These are phyloP conservation scores for Trichosanthes truncata DNA, from an alignment of 306 rosid species.

Conservation along the genomic window DNA sequence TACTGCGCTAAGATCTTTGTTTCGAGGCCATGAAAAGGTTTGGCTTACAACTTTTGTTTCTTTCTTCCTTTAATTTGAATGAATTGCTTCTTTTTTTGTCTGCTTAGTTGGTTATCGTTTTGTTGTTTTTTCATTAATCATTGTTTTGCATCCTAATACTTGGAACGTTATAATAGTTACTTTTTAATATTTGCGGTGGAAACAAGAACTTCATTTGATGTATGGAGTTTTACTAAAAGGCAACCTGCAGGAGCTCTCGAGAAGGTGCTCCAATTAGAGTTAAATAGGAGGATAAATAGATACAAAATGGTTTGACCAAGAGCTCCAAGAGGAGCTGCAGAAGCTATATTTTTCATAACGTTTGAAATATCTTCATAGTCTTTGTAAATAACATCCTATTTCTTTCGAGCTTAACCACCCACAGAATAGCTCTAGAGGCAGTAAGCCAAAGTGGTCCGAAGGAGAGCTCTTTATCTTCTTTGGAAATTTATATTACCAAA, in stretches of 20 bases:
- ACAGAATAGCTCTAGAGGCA: background rate
- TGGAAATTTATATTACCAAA: background rate
- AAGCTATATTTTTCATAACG: background rate
- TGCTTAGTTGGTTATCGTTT: background rate
- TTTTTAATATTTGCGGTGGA: background rate
- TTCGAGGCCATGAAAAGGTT: conserved; percentile 93
- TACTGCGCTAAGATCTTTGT: conserved; percentile 78
- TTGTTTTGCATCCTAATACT: conserved; percentile 1
- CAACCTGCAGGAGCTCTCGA: background rate
- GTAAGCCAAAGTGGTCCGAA: background rate
- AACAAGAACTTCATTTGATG: background rate
- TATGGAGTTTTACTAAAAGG: background rate
- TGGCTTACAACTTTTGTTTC: background rate
- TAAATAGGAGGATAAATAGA: background rate
- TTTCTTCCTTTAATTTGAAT: background rate
- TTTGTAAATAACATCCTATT: background rate
- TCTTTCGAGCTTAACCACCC: background rate
- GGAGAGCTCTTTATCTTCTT: background rate
- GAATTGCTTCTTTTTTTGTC: background rate
- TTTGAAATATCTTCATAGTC: background rate
- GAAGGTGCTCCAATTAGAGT: conserved; percentile 1
- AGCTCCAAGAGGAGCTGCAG: background rate
- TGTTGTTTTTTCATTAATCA: background rate
- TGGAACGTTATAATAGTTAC: background rate
- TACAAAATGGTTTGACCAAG: conserved; percentile 1